phyloP scores from a whole-genome alignment of 176 grass and related monocot species.

The Aegilops tauschii region DNA sequence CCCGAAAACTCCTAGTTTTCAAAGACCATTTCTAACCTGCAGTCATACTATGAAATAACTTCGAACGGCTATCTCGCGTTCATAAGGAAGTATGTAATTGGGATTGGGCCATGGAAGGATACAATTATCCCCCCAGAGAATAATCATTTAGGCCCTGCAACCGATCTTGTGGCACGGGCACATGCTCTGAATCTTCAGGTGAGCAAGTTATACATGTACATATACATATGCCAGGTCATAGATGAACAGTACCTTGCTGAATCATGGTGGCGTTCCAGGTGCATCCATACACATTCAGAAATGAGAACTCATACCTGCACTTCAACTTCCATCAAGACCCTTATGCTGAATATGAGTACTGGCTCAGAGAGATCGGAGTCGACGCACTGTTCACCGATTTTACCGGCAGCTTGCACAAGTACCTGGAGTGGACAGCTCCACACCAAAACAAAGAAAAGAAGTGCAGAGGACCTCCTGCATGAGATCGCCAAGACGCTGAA shows the following conservation, averaged over 20 bases:
- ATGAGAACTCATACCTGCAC: slow-evolving; percentile 65
- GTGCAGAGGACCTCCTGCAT: slow-evolving; percentile 33
- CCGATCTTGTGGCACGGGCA: slow-evolving; percentile 69
- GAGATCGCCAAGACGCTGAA: slow-evolving; percentile 51
- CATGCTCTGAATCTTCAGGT: slow-evolving; percentile 79
- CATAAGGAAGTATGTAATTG: slow-evolving; percentile 69
- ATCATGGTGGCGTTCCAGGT: slow-evolving; percentile 44
- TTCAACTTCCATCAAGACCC: slow-evolving; percentile 84
- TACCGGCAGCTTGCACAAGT: slow-evolving; percentile 59
- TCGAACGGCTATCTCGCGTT: slow-evolving; percentile 63
- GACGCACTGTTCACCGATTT: slow-evolving; percentile 80
- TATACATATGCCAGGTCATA: background rate
- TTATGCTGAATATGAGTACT: slow-evolving; percentile 68
- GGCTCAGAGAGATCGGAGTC: slow-evolving; percentile 52
- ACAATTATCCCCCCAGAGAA: slow-evolving; percentile 61
- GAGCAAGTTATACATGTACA: background rate
- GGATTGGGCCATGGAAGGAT: slow-evolving; percentile 88
- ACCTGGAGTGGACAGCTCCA: slow-evolving; percentile 50
- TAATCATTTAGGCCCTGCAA: slow-evolving; percentile 41
- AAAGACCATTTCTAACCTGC: slow-evolving; percentile 22
- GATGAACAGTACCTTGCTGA: background rate
- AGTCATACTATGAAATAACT: slow-evolving; percentile 79
- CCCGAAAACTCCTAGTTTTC: background rate
- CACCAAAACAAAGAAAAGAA: slow-evolving; percentile 41
- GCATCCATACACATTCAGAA: slow-evolving; percentile 76